Evolutionary conservation across 495 filamentous ascomycete genomes (phyloP).

Genomic region (Aspergillus ellipticus): DNA sequence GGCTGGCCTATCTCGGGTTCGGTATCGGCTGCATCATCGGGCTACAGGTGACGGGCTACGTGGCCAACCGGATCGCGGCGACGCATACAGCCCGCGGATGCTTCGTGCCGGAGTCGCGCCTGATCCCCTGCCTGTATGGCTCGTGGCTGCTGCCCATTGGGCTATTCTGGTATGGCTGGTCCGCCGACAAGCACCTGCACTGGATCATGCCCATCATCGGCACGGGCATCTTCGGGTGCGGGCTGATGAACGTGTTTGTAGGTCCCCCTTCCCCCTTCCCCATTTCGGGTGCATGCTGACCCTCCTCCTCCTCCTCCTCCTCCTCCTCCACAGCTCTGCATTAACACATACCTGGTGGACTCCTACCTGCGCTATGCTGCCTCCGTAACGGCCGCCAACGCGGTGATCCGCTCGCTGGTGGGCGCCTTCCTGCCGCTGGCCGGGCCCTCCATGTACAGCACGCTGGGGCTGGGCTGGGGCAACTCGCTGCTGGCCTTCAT

Average conservation of each 20-base stretch:
- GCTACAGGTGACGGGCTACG: constrained; percentile 28
- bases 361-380: constrained; percentile 1
- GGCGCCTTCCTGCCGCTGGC: constrained; percentile 3
- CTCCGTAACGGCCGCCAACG: constrained; percentile 1
- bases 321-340: not conserved
- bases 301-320: not conserved
- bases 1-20: constrained; percentile 52
- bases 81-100: constrained; percentile 13
- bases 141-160: constrained; percentile 54
- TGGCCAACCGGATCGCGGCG: constrained; percentile 30
- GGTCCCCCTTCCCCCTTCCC: not conserved
- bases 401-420: not conserved
- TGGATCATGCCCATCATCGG: constrained; percentile 67
- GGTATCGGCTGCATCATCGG: constrained; percentile 50
- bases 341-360: constrained; percentile 5
- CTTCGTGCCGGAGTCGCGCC: constrained; percentile 28
- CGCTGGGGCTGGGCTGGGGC: constrained; percentile 7
- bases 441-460: constrained; percentile 3
- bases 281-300: too few relatives aligned
- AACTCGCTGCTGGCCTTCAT: constrained; percentile 8
- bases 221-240: constrained; percentile 63
- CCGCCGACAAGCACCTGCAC: constrained; percentile 47
- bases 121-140: constrained; percentile 55
- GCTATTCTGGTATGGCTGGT: constrained; percentile 74
- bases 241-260: constrained; percentile 49